Evolutionary conservation across 345 rosid genomes (phyloP).

Genomic region (Acer campestre): DNA sequence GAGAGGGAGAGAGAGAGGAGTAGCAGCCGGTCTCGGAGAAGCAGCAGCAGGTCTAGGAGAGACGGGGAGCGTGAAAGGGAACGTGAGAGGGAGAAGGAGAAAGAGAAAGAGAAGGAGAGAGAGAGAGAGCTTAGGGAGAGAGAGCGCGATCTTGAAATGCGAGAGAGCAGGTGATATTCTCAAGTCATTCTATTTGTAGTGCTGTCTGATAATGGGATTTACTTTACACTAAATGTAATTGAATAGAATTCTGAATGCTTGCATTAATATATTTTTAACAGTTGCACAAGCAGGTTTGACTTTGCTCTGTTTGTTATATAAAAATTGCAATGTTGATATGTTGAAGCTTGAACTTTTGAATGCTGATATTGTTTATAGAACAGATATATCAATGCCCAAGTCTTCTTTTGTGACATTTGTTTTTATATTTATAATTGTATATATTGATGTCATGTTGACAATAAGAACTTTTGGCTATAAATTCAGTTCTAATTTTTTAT

Average conservation of each 20-base stretch:
- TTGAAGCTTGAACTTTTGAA: not conserved
- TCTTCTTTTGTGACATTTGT: no score
- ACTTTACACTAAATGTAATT: no score
- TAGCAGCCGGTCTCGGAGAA: conserved; percentile 40
- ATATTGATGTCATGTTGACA: not conserved
- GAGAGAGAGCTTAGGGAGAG: conserved; percentile 39
- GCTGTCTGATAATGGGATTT: not conserved
- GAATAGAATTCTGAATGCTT: not conserved
- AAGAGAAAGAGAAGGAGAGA: conserved; percentile 37
- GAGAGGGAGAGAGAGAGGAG: conserved; percentile 47
- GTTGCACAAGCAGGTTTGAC: not conserved
- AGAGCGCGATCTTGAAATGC: conserved; percentile 45
- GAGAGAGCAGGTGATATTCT: conserved; percentile 52
- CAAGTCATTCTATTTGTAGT: not conserved
- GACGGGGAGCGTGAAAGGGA: conserved; percentile 26
- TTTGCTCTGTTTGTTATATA: not conserved
- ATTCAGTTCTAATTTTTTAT: not conserved
- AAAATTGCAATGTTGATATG: not conserved
- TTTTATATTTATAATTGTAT: no score
- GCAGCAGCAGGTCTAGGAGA: conserved; percentile 40
- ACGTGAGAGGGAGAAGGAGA: conserved; percentile 30
- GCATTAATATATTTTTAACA: not conserved
- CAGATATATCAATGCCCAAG: not conserved
- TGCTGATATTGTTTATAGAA: not conserved
- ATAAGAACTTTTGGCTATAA: not conserved